Base-by-base conservation (phyloP, 2,329 filamentous ascomycete genomes). In the Beauveria brongniartii region DNA sequence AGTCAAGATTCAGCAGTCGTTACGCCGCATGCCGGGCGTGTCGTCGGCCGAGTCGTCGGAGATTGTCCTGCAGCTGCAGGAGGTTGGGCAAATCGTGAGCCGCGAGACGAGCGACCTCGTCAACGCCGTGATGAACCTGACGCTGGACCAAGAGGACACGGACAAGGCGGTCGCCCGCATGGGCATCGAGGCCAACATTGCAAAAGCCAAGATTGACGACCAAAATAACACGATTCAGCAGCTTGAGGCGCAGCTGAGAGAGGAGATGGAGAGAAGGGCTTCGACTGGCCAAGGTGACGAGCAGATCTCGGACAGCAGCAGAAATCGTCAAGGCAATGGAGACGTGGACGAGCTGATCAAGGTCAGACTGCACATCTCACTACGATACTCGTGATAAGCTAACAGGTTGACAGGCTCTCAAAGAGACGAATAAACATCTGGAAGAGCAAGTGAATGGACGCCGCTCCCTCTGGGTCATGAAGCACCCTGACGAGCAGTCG, bases 11-110 rank as follows among this genome's bases (percentile, higher is more conserved):
- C 74, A 75, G 61, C 73, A 72, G 5, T 71, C 70, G 3, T 69
- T 76, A n/a, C 72, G 73, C 4, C 71, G 73, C 47, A 74, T 76
- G 71, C 73, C 74, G 7, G 74, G 73, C 10, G 70, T 76, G 44
- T 71, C 73, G 0, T 65, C 70, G 41, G 65, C 66, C 26, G 71
- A 75, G 26, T 71, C 73, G 2, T 66, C 67, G 26, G 72, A 75
- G 60, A 70, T 76, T 30, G 67, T 70, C 37, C 44, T 63, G 5
- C 70, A 72, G 60, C 68, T 76, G 18, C 70, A 74, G 48, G 72
- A 75, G 61, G 70, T 75, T 5, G 72, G 73, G 0, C 72, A 72
- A 60, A 68, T 72, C 47, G 69, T 75, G 66, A 75, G 69, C 63
- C 70, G 72, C 30, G 74, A 76, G 68, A 74, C 71, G 9, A 72